Conservation (phyloP, 1,284 basidiomycete genomes). For the Schizophyllum amplum region DNA sequence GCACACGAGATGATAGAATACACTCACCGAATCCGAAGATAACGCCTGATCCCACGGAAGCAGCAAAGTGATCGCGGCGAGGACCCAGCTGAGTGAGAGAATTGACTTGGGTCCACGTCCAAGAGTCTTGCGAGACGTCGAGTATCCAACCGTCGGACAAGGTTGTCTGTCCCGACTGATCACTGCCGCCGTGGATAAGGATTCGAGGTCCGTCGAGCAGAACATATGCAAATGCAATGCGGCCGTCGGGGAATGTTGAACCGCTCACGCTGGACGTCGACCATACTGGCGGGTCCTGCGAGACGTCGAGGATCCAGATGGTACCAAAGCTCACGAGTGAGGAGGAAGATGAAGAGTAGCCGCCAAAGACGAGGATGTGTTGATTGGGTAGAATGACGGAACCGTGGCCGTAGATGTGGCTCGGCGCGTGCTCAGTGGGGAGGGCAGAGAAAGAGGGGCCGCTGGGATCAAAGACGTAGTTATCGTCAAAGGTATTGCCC, state of each 20-base stretch:
- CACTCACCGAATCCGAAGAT: conserved; percentile 73
- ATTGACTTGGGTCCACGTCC: conserved; percentile 44
- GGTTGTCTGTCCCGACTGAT: conserved; percentile 43
- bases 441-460: conserved; percentile 45
- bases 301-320: conserved; percentile 62
- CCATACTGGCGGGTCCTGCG: conserved; percentile 40
- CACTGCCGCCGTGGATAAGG: conserved; percentile 74
- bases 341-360: conserved; percentile 37
- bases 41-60: conserved; percentile 51
- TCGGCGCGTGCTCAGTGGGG: conserved; percentile 48
- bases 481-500: conserved; percentile 46
- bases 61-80: conserved; percentile 67
- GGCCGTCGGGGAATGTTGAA: conserved; percentile 42
- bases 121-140: conserved; percentile 31
- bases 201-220: conserved; percentile 47
- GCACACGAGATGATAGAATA: conserved; percentile 4
- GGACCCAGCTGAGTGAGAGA: conserved; percentile 48
- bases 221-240: conserved; percentile 60
- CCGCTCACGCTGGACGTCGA: conserved; percentile 30
- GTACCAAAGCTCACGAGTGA: conserved; percentile 48
- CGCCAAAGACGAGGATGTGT: conserved; percentile 69
- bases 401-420: conserved; percentile 63
- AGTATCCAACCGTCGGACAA: conserved; percentile 68
- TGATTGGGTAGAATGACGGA: conserved; percentile 62
- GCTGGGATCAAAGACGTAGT: conserved; percentile 56